A percentile compares a stretch with the other conserved stretches of the same genome.
These are phyloP conservation scores for Populus hybrid DNA, from an alignment of 441 rosid genomes.

Conservation along the genomic window DNA sequence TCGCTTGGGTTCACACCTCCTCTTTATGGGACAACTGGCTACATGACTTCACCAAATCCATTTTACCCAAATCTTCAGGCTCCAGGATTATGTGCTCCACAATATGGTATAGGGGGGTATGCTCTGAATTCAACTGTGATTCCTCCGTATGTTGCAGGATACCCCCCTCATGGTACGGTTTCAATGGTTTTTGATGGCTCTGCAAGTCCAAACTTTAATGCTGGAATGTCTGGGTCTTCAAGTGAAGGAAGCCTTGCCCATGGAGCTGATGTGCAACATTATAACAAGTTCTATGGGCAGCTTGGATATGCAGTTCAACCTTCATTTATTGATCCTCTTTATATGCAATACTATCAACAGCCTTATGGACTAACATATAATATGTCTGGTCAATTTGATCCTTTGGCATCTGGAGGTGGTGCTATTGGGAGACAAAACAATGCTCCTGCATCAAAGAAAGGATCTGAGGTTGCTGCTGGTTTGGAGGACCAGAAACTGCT, in stretches of 20 bases:
- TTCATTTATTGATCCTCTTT: conserved; percentile 41
- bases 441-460: conserved; percentile 36
- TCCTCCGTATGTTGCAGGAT: no score
- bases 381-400: conserved; percentile 38
- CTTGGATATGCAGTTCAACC: conserved; percentile 42
- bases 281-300: conserved; percentile 47
- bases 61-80: conserved; percentile 42
- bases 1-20: conserved; percentile 53
- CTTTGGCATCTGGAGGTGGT: conserved; percentile 29
- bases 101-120: no score
- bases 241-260: conserved; percentile 39
- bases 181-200: conserved; percentile 38
- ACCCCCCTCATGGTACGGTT: no score
- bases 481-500: conserved; percentile 34
- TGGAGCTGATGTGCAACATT: conserved; percentile 44
- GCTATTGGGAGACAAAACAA: conserved; percentile 32
- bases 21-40: conserved; percentile 35
- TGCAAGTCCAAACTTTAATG: conserved; percentile 38
- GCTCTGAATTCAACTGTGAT: no score
- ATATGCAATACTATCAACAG: conserved; percentile 53
- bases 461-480: conserved; percentile 28
- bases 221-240: conserved; percentile 39
- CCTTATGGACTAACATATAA: conserved; percentile 39
- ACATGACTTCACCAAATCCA: conserved; percentile 43
- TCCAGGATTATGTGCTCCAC: conserved; percentile 48